Conservation (phyloP, 2,329 filamentous ascomycete species). For the Pezicula radicicola region DNA sequence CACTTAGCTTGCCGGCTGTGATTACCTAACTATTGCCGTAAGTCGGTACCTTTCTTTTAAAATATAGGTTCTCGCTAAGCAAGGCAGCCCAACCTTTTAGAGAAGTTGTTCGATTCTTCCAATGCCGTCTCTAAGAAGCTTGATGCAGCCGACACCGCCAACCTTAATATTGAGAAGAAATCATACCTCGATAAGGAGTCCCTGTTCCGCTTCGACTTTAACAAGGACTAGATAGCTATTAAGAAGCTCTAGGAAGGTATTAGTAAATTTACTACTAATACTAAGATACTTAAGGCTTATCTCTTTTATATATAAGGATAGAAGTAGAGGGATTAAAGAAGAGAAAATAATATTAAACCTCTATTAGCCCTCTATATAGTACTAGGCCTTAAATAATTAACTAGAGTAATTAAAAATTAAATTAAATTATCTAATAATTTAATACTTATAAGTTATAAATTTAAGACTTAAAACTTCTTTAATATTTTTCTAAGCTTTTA, state of each 20-base stretch:
- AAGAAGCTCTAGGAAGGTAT: constrained; percentile 99
- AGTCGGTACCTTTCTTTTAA: constrained; percentile 31
- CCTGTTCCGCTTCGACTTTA: constrained; percentile 97
- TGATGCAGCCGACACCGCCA: constrained; percentile 66
- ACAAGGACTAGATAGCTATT: constrained; percentile 98
- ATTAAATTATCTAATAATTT: too few species aligned
- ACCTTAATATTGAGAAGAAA: constrained; percentile 76
- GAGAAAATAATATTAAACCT: too few species aligned
- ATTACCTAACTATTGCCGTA: constrained; percentile 97
- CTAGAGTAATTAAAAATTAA: too few species aligned
- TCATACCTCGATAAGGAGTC: constrained; percentile 87
- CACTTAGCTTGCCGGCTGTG: constrained; percentile 95
- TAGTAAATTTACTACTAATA: constrained; percentile 97
- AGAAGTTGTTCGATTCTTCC: constrained; percentile 85
- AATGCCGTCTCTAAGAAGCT: constrained; percentile 90
- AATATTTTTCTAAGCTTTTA: too few species aligned
- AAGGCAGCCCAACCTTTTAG: constrained; percentile 92
- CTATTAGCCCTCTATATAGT: too few species aligned
- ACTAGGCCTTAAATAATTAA: too few species aligned
- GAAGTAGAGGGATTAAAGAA: too few species aligned
- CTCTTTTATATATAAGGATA: too few species aligned
- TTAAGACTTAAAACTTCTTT: too few species aligned
- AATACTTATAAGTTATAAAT: too few species aligned
- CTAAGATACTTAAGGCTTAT: constrained; percentile 88
- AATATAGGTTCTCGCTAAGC: too few species aligned